A percentile compares a stretch with the other conserved stretches of the same genome.
These are phyloP conservation scores for Apiosordaria backusii DNA, from an alignment of 495 filamentous ascomycete species.

Conservation along the genomic window DNA sequence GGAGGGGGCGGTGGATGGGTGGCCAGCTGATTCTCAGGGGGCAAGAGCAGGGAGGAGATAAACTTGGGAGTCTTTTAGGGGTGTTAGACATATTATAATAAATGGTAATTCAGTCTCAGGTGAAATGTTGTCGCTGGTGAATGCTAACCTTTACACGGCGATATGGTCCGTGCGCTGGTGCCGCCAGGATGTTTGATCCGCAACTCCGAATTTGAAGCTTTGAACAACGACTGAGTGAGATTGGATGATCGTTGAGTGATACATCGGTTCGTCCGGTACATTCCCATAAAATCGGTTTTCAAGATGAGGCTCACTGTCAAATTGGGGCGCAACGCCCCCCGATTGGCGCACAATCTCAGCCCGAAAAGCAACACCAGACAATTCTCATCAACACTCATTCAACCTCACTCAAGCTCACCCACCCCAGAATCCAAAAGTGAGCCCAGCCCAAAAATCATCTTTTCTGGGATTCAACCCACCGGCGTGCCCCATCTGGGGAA, in stretches of 20 bases:
- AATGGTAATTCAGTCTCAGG: neutral
- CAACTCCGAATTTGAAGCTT: neutral
- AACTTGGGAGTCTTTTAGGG: neutral
- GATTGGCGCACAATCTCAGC: neutral
- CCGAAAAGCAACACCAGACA: neutral
- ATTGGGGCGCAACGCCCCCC: neutral
- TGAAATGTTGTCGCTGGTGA: neutral
- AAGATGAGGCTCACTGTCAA: neutral
- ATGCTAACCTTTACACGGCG: neutral
- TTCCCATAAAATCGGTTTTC: neutral
- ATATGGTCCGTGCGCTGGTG: neutral
- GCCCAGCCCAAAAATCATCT: constrained; percentile 51
- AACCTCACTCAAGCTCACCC: neutral
- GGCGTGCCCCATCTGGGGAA: constrained; percentile 95
- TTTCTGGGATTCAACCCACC: constrained; percentile 96
- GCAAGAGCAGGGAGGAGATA: neutral
- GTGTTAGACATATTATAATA: neutral
- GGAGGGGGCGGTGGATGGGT: constrained; percentile 70
- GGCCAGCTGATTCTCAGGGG: constrained; percentile 67
- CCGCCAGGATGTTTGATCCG: neutral
- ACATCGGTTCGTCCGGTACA: neutral
- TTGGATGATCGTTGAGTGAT: neutral
- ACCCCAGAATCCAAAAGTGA: neutral
- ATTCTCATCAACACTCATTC: neutral
- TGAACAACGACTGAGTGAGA: neutral